A percentile compares a stretch with the other conserved stretches of the same genome.
phyloP scores from a whole-genome alignment of 306 rosid species.

The Nissolia schottii region DNA sequence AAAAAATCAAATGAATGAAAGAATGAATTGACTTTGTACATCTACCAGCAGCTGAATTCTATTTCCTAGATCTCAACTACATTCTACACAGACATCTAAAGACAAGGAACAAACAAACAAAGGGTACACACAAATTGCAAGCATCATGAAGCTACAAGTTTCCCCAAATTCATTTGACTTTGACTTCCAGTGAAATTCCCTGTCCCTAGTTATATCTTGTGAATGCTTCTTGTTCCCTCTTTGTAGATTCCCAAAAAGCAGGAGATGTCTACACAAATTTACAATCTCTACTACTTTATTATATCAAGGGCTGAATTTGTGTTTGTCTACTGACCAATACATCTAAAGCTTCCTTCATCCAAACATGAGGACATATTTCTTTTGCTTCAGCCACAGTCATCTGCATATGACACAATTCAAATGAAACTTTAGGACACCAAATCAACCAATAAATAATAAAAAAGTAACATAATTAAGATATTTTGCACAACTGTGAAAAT shows the following conservation, averaged over 20 bases:
- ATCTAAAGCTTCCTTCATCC: conserved; percentile 92
- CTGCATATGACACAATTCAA: conserved; percentile 46
- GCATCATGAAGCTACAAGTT: not conserved
- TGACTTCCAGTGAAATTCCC: not conserved
- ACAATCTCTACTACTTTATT: conserved; percentile 21
- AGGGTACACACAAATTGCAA: not conserved
- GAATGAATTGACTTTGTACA: conserved; percentile 47
- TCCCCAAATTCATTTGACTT: not conserved
- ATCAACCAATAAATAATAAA: too few relatives aligned
- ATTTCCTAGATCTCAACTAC: conserved; percentile 33
- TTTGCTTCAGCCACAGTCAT: conserved; percentile 67
- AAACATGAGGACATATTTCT: conserved; percentile 71
- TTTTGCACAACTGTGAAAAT: not conserved
- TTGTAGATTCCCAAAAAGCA: conserved; percentile 25
- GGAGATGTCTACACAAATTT: conserved; percentile 15
- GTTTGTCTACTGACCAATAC: conserved; percentile 43
- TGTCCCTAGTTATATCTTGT: conserved; percentile 3
- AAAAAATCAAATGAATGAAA: conserved; percentile 48
- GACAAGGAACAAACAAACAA: not conserved
- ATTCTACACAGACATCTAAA: conserved; percentile 12
- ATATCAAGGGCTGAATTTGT: conserved; percentile 7
- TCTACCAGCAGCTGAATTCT: conserved; percentile 22
- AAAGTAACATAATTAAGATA: not conserved
- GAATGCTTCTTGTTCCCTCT: conserved; percentile 19
- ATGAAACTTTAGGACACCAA: conserved; percentile 29